Base-by-base conservation (phyloP, 1,284 basidiomycete species). In the Ustanciosporium gigantosporum region DNA sequence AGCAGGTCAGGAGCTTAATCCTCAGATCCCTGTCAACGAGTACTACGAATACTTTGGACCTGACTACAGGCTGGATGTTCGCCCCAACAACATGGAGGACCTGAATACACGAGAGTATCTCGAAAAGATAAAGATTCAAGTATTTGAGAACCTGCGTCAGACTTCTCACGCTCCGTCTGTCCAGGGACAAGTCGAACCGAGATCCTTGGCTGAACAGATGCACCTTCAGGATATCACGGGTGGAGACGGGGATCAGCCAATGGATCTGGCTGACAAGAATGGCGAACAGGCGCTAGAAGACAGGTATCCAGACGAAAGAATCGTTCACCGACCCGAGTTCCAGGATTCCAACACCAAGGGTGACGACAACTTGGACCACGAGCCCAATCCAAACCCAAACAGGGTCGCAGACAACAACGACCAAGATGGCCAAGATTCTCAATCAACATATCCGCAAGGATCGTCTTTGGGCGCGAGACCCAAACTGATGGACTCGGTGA, bases 11-110 rank as follows among this genome's bases (percentile, higher is more conserved):
- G 91, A 97, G 77, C 84, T 98, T 6, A 88, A 87, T 36, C 83
- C 87, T 65, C 86, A 74, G 20, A 61, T 77, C 34, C 75, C 75
- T 0, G 75, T 77, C 21, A 77, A 76, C 43, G 75, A 77, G 41
- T 77, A 98, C 80, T 97, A 95, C 79, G 94, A 98, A 78, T 98
- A 98, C 80, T 98, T 97, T 79, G 95, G 95, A 0, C 95, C 95
- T 1, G 91, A 95, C 72, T 96, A 98, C 74, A 86, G 91, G 71
- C 84, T 99, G n/a, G 92, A 99, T 74, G 95, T 99, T 21, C 89
- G 89, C 64, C 82, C 92, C 4, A 94, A 91, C 24, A 99, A 98
- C 77, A 90, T 92, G 75, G 91, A 96, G 68, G 93, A 99, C 73
- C 82, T 94, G 81, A 99, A 99, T 77, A 90, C 90, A 2, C 85